Percentiles rank a stretch among this genome's conserved stretches.
Evolutionary conservation across 2,329 filamentous ascomycete species (phyloP).

Genomic region (Daldinia sp.): DNA sequence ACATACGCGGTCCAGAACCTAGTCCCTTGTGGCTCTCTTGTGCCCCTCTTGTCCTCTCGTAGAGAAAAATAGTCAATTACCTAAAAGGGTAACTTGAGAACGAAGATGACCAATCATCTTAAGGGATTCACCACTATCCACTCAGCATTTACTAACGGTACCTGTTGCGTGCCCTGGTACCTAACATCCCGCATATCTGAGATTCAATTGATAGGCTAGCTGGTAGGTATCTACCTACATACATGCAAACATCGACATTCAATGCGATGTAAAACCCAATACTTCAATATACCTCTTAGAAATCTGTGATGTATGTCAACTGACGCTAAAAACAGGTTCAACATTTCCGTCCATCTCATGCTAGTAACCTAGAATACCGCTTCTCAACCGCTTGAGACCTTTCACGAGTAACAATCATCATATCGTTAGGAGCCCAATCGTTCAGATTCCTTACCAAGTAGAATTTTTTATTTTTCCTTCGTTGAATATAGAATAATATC

Average conservation of each 20-base stretch:
- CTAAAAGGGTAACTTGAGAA: slow-evolving; percentile 39
- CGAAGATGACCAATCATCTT: slow-evolving; percentile 28
- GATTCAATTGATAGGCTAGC: neutral
- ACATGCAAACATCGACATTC: neutral
- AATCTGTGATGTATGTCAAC: neutral
- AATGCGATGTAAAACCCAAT: neutral
- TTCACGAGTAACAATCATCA: neutral
- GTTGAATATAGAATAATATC: neutral
- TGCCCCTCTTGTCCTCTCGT: slow-evolving; percentile 2
- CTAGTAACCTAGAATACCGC: neutral
- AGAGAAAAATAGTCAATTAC: slow-evolving; percentile 34
- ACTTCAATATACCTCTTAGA: neutral
- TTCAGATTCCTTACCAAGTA: neutral
- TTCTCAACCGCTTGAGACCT: neutral
- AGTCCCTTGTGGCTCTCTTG: neutral
- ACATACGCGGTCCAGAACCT: slow-evolving; percentile 32
- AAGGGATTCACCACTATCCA: slow-evolving; percentile 1
- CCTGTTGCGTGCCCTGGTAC: slow-evolving; percentile 14
- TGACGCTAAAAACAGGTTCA: slow-evolving; percentile 5
- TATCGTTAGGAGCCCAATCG: neutral
- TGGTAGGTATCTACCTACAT: neutral
- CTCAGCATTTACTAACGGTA: slow-evolving; percentile 30
- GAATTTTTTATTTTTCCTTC: neutral
- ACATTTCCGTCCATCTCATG: neutral
- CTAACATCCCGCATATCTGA: slow-evolving; percentile 13